Percentiles rank a stretch among this genome's conserved stretches.
These are phyloP conservation scores for Chaetomium cochliodes DNA, from an alignment of 495 filamentous ascomycete genomes.

Conservation along the genomic window DNA sequence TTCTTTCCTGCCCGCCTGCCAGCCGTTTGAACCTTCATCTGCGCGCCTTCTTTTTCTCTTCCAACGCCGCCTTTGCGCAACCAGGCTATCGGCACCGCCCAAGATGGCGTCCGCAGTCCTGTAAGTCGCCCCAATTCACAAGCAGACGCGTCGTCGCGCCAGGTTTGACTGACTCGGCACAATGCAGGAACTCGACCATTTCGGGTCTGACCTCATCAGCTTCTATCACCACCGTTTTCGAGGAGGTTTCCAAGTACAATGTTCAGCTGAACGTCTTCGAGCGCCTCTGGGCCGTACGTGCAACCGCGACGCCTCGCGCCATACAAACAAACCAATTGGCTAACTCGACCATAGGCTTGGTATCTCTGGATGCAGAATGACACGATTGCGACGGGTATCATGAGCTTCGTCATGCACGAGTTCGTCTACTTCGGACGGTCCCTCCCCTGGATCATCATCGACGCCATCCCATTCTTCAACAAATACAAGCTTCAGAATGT, in stretches of 20 bases:
- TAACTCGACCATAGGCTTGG: slow-evolving; percentile 53
- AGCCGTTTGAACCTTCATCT: neutral
- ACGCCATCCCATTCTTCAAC: slow-evolving; percentile 79
- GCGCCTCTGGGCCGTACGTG: slow-evolving; percentile 80
- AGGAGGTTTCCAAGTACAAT: slow-evolving; percentile 85
- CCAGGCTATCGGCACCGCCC: slow-evolving; percentile 15
- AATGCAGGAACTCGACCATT: slow-evolving; percentile 48
- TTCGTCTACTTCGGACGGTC: slow-evolving; percentile 89
- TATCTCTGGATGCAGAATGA: slow-evolving; percentile 99
- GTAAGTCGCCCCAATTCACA: slow-evolving; percentile 31
- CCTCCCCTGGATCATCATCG: slow-evolving; percentile 91
- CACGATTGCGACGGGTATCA: slow-evolving; percentile 89
- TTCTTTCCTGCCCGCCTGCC: slow-evolving; percentile 12
- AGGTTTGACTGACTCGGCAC: slow-evolving; percentile 25
- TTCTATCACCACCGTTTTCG: slow-evolving; percentile 77
- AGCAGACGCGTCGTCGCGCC: neutral
- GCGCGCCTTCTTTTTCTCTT: neutral
- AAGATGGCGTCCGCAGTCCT: slow-evolving; percentile 42
- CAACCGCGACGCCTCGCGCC: slow-evolving; percentile 8
- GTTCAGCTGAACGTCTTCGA: slow-evolving; percentile 81
- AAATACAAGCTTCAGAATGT: slow-evolving; percentile 93
- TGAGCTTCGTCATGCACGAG: slow-evolving; percentile 97
- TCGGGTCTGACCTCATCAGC: slow-evolving; percentile 50
- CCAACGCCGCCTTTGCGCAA: neutral
- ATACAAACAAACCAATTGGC: neutral